These are phyloP conservation scores for Helotiales sp. DNA, from an alignment of 2,329 filamentous ascomycete species.

Conservation along the genomic window DNA sequence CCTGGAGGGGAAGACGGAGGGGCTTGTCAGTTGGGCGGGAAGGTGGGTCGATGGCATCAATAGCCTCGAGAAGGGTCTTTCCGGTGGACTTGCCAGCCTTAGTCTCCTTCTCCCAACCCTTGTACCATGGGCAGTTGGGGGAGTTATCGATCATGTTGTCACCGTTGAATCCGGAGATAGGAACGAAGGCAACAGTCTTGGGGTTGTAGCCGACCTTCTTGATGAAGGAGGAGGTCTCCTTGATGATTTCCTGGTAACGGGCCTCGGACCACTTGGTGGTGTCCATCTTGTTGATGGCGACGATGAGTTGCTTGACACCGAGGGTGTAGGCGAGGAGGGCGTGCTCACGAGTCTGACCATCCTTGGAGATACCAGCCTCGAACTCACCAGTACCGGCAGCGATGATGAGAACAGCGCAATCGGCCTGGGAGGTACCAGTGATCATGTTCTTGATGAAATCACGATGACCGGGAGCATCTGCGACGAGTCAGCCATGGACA, in stretches of 20 bases:
- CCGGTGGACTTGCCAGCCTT: slow-evolving; percentile 82
- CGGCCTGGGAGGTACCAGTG: slow-evolving; percentile 99
- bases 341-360: slow-evolving; percentile 99
- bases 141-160: slow-evolving; percentile 98
- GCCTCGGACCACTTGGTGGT: slow-evolving; percentile 97
- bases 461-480: slow-evolving; percentile 98
- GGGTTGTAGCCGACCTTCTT: slow-evolving; percentile 99
- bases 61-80: slow-evolving; percentile 99
- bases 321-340: slow-evolving; percentile 99
- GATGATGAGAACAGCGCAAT: slow-evolving; percentile 99
- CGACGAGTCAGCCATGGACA: slow-evolving; percentile 8
- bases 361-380: slow-evolving; percentile 99
- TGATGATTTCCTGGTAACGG: slow-evolving; percentile 98
- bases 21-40: slow-evolving; percentile 97
- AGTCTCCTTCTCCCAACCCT: slow-evolving; percentile 99
- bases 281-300: slow-evolving; percentile 99
- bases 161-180: slow-evolving; percentile 99
- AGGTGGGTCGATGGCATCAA: slow-evolving; percentile 92
- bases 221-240: slow-evolving; percentile 99
- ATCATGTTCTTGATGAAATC: slow-evolving; percentile 99
- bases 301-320: slow-evolving; percentile 99
- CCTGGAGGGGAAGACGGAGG: slow-evolving; percentile 99
- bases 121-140: slow-evolving; percentile 99
- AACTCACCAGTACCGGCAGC: slow-evolving; percentile 99
- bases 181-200: slow-evolving; percentile 97